Evolutionary conservation across 2,329 filamentous ascomycete species (phyloP), one percentile per base, ranked within the genome.

Genomic region (Hymenoscyphus albidus): DNA sequence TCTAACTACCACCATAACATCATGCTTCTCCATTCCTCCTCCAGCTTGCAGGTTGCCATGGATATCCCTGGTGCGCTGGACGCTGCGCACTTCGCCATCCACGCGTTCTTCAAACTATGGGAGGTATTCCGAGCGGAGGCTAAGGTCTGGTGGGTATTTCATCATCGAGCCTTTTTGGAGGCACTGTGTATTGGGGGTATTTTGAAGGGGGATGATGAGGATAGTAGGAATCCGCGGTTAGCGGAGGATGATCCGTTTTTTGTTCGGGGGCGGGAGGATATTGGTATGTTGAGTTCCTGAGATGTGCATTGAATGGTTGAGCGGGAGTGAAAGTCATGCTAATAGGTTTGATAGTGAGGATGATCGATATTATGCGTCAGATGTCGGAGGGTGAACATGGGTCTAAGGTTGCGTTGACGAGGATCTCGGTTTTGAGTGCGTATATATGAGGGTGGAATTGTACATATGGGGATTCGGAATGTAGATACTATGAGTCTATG

Each of bases 1-100:
- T 90, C 86, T 75, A 93, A 93, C 73, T 93, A 92, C 77, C 91
- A 88, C 76, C 91, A 94, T 74, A 92, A 91, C 74, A 80, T 93
- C 31, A 93, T 93, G 89, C 79, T 93, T 10, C 84, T 93, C 22
- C 88, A 93, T 71, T 87, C 88, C 0, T 88, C 87, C 14, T 88
- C 90, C 72, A 88, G 88, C 68, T 76, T 82, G 0, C 84, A 86
- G 2, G 71, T 88, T 1, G 83, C 85, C 0, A 80, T 85, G 61
- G 90, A 93, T 73, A 80, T 90, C 18, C 81, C 87, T 18, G 88
- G 85, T 4, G 89, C 89, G 2, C 78, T 93, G 13, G 89, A 93
- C 75, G 89, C 90, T 0, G 90, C 90, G 0, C 87, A 92, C 70
- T 88, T 90, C 73, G 90, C 90, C 4, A 85, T 94, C 58, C 83